phyloP scores from a whole-genome alignment of 352 stramenopile species.

The Globisporangium canariense region DNA sequence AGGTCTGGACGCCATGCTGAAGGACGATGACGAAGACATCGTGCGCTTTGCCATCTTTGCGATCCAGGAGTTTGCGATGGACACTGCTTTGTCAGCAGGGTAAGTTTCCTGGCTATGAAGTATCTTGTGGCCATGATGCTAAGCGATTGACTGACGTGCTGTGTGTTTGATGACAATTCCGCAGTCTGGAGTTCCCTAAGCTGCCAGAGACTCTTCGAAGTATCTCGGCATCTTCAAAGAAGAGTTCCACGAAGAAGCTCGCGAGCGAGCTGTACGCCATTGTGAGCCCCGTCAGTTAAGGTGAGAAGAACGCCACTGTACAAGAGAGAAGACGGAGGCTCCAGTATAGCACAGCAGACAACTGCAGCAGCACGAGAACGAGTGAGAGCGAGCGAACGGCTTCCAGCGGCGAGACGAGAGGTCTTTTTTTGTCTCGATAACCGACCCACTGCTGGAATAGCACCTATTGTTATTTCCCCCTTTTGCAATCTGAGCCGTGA shows the following conservation, averaged over 20 bases:
- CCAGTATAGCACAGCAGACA: constrained; percentile 1
- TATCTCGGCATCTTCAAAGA: constrained; percentile 56
- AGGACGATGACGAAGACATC: constrained; percentile 70
- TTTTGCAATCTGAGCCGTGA: neutral
- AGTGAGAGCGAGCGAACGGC: neutral
- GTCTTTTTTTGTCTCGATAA: neutral
- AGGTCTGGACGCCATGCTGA: constrained; percentile 57
- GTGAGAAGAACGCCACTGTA: constrained; percentile 16
- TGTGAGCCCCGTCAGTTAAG: constrained; percentile 50
- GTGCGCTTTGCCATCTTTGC: constrained; percentile 70
- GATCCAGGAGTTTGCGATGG: constrained; percentile 66
- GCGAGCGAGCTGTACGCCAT: constrained; percentile 59
- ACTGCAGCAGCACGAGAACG: neutral
- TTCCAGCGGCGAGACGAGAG: neutral
- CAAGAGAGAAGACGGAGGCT: constrained; percentile 4
- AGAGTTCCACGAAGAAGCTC: constrained; percentile 72
- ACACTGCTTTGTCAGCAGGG: constrained; percentile 41
- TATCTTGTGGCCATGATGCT: constrained; percentile 10
- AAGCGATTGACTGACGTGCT: constrained; percentile 6
- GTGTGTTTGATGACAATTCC: constrained; percentile 14
- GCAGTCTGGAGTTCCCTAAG: constrained; percentile 42
- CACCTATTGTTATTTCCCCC: constrained; percentile 9
- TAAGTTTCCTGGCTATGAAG: constrained; percentile 28
- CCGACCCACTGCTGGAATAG: constrained; percentile 3
- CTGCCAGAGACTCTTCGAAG: constrained; percentile 57